Percentiles rank a stretch among this genome's conserved stretches.
phyloP scores from a whole-genome alignment of 306 rosid genomes.

The Vicia villosa region DNA sequence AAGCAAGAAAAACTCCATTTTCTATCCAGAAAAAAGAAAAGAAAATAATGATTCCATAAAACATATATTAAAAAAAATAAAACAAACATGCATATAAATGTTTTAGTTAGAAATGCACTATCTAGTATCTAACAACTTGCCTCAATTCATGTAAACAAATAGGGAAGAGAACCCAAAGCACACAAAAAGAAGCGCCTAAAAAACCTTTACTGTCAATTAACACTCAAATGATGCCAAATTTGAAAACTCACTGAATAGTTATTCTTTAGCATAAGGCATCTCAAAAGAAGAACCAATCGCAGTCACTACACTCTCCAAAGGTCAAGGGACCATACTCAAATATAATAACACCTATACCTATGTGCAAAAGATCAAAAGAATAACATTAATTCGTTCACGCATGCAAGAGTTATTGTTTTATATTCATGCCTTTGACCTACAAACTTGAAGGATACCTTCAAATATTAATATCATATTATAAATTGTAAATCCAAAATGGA shows the following conservation, averaged over 20 bases:
- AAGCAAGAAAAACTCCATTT: not conserved
- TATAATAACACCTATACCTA: not conserved
- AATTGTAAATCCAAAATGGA: conserved; percentile 22
- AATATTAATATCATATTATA: conserved; percentile 5
- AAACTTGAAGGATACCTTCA: conserved; percentile 33
- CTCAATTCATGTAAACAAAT: conserved; percentile 6
- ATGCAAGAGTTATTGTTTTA: conserved; percentile 45
- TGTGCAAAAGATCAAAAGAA: conserved; percentile 11
- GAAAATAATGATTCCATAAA: too few relatives aligned
- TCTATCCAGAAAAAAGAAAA: too few relatives aligned
- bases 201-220: conserved; percentile 18
- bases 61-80: not conserved
- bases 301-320: conserved; percentile 41
- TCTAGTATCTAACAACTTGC: not conserved
- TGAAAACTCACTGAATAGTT: conserved; percentile 16
- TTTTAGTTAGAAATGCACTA: not conserved
- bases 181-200: conserved; percentile 52
- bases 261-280: conserved; percentile 34
- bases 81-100: not conserved
- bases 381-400: conserved; percentile 42
- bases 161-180: conserved; percentile 23
- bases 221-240: conserved; percentile 39
- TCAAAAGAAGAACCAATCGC: conserved; percentile 75
- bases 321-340: conserved; percentile 30
- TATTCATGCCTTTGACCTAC: conserved; percentile 26